phyloP scores from a whole-genome alignment of 1,284 basidiomycete genomes.

The Puccinia triticina region DNA sequence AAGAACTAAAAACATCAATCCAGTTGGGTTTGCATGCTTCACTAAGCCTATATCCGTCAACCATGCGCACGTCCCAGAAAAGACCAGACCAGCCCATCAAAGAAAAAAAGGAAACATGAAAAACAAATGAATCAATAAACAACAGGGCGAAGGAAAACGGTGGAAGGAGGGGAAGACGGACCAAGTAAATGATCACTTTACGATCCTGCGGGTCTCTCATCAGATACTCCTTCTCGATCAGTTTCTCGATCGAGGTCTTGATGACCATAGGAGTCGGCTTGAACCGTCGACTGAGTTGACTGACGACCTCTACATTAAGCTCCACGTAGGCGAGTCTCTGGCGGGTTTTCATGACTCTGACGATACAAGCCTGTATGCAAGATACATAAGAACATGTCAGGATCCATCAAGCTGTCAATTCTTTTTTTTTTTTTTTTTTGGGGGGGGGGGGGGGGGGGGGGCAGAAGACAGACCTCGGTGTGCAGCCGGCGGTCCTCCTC shows the following conservation, averaged over 20 bases:
- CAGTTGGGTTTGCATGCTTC: too few relatives aligned
- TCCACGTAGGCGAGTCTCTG: slow-evolving; percentile 88
- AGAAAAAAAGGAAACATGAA: too few relatives aligned
- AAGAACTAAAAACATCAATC: too few relatives aligned
- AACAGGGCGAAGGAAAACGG: too few relatives aligned
- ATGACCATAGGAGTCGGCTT: slow-evolving; percentile 80
- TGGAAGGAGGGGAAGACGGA: slow-evolving; percentile 4
- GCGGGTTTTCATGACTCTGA: slow-evolving; percentile 95
- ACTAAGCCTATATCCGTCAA: too few relatives aligned
- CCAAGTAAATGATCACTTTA: slow-evolving; percentile 56
- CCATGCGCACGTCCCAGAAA: too few relatives aligned
- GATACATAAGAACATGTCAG: not conserved
- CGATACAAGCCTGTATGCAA: slow-evolving; percentile 80
- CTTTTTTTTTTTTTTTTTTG: too few relatives aligned
- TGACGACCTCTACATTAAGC: slow-evolving; percentile 85
- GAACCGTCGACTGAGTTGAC: slow-evolving; percentile 82
- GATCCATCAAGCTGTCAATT: slow-evolving; percentile 24
- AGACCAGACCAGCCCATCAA: too few relatives aligned
- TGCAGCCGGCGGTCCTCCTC: slow-evolving; percentile 90
- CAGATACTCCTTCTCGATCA: slow-evolving; percentile 72
- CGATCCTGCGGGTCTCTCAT: slow-evolving; percentile 57
- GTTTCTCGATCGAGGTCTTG: slow-evolving; percentile 89
- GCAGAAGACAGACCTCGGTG: slow-evolving; percentile 74
- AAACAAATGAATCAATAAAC: too few relatives aligned
- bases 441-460: not conserved